These are phyloP conservation scores for Magnusiomyces ingens DNA, from an alignment of 1,139 yeast genomes.

Conservation along the genomic window DNA sequence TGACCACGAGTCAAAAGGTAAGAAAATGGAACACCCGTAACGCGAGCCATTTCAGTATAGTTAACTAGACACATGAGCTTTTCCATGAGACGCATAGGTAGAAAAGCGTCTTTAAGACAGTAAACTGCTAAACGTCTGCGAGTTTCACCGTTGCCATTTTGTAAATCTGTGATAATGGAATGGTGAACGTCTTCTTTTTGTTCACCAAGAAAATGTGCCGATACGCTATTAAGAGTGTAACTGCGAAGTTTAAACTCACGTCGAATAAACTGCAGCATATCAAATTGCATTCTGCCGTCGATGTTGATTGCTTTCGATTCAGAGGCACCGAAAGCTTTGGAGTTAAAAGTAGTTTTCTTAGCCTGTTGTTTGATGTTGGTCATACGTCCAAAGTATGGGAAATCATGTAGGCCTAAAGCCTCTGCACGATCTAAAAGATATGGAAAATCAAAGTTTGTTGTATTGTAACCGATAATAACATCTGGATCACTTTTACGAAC, in stretches of 20 bases:
- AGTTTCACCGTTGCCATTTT: slow-evolving; percentile 86
- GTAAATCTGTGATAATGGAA: slow-evolving; percentile 89
- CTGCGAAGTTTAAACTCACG: slow-evolving; percentile 93
- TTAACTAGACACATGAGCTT: slow-evolving; percentile 94
- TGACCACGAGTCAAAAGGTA: slow-evolving; percentile 87
- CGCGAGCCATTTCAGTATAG: slow-evolving; percentile 99
- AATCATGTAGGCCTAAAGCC: slow-evolving; percentile 57
- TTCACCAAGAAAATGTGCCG: slow-evolving; percentile 88
- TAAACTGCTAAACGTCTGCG: slow-evolving; percentile 94
- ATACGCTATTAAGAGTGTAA: slow-evolving; percentile 90
- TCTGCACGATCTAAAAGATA: slow-evolving; percentile 82
- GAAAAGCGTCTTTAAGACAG: slow-evolving; percentile 91
- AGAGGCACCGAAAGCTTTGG: slow-evolving; percentile 94
- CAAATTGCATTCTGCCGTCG: slow-evolving; percentile 94
- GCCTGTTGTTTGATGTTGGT: slow-evolving; percentile 62
- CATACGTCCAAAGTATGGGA: slow-evolving; percentile 86
- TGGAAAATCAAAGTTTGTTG: slow-evolving; percentile 91
- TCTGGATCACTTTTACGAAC: slow-evolving; percentile 85
- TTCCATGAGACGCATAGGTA: slow-evolving; percentile 81
- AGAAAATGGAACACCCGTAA: slow-evolving; percentile 96
- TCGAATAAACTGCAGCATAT: slow-evolving; percentile 84
- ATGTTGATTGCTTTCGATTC: slow-evolving; percentile 87
- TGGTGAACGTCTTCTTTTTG: slow-evolving; percentile 98
- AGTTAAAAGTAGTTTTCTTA: slow-evolving; percentile 77
- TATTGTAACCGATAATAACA: slow-evolving; percentile 93